phyloP scores from a whole-genome alignment of 805 yeast species.

The Metschnikowia lachancei region DNA sequence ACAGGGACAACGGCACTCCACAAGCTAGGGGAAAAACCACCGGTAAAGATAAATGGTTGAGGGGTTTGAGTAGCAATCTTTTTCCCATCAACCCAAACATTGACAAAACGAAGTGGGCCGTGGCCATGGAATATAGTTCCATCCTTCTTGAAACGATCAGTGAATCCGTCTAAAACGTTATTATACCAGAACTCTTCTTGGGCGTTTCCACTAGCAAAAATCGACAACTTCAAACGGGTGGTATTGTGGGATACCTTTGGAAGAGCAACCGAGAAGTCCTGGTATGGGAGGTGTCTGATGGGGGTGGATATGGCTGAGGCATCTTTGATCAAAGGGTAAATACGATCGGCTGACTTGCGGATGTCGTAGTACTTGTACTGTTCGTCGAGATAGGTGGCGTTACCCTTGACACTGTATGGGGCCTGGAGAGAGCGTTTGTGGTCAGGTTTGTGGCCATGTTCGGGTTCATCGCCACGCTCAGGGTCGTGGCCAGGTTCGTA shows the following conservation, averaged over 20 bases:
- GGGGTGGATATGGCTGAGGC: constrained; percentile 36
- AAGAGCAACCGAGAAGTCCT: constrained; percentile 35
- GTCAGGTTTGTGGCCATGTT: too few species aligned
- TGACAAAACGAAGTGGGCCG: constrained; percentile 70
- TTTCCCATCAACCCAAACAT: constrained; percentile 57
- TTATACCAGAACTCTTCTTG: constrained; percentile 85
- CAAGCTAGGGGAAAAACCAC: constrained; percentile 74
- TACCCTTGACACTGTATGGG: background rate
- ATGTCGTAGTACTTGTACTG: constrained; percentile 26
- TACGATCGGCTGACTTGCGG: constrained; percentile 37
- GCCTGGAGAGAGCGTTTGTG: background rate
- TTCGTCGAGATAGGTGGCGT: constrained; percentile 6
- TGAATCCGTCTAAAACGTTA: constrained; percentile 51
- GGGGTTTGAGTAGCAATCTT: constrained; percentile 65
- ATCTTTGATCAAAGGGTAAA: constrained; percentile 36
- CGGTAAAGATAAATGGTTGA: constrained; percentile 72
- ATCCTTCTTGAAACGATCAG: constrained; percentile 34
- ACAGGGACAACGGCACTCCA: constrained; percentile 81
- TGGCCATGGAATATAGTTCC: constrained; percentile 46
- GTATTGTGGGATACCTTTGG: constrained; percentile 54
- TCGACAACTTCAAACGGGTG: constrained; percentile 54
- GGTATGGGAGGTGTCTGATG: constrained; percentile 44
- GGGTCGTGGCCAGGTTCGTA: background rate
- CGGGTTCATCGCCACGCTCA: too few species aligned
- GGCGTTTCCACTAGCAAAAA: constrained; percentile 72